Percentiles rank a stretch among this genome's conserved stretches.
Conservation (phyloP, 2,329 filamentous ascomycete genomes). For the Camptophora hylomeconis region DNA sequence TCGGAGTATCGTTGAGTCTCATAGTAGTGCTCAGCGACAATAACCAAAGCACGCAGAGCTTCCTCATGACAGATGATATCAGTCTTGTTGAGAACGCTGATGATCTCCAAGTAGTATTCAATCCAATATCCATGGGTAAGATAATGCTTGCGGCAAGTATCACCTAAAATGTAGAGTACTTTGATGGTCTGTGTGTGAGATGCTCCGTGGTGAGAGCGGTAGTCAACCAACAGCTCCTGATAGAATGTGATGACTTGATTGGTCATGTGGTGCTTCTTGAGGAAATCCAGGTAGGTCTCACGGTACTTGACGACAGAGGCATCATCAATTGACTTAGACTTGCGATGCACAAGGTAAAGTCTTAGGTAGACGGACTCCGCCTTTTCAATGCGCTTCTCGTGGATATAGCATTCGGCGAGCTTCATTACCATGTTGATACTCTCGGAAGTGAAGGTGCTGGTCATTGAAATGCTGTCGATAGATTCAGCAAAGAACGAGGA, state of each 20-base stretch:
- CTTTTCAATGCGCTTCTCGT: slow-evolving; percentile 21
- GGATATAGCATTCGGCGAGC: slow-evolving; percentile 34
- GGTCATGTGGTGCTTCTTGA: slow-evolving; percentile 8
- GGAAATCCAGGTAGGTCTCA: slow-evolving; percentile 4
- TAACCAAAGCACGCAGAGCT: slow-evolving; percentile 25
- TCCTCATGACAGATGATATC: slow-evolving; percentile 22
- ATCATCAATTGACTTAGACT: slow-evolving; percentile 13
- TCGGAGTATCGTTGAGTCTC: slow-evolving; percentile 16
- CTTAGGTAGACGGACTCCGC: slow-evolving; percentile 25
- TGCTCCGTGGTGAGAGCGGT: slow-evolving; percentile 22
- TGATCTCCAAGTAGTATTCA: slow-evolving; percentile 10
- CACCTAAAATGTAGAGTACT: slow-evolving; percentile 16
- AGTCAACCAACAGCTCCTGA: slow-evolving; percentile 28
- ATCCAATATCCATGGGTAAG: slow-evolving; percentile 5
- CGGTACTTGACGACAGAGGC: slow-evolving; percentile 1
- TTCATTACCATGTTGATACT: slow-evolving; percentile 33
- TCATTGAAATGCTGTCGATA: slow-evolving; percentile 28
- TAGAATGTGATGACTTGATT: slow-evolving; percentile 25
- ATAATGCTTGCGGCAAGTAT: slow-evolving; percentile 1
- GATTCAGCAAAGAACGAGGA: slow-evolving; percentile 32
- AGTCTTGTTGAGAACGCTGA: slow-evolving; percentile 23
- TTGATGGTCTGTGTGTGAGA: slow-evolving; percentile 25
- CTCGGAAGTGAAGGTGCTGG: slow-evolving; percentile 29
- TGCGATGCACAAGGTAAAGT: slow-evolving; percentile 23
- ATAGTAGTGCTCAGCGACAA: slow-evolving; percentile 32